Base-by-base conservation (phyloP, 768 basidiomycete species). In the Mycena maculata region DNA sequence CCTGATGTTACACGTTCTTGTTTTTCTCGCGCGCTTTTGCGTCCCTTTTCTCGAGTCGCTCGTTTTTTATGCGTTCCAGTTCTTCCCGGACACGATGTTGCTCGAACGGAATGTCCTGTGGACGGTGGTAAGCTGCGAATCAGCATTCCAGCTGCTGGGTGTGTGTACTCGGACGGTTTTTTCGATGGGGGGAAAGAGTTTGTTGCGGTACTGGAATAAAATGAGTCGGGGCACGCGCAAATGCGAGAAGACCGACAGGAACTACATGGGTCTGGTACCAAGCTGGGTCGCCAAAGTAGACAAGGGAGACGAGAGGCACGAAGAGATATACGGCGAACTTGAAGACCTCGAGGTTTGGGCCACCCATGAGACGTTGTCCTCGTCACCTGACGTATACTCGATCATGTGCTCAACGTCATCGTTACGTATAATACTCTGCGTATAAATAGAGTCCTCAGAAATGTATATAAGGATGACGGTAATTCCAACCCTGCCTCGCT, bases 311-410 rank as follows among this genome's bases (percentile, higher is more conserved):
- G 63, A 96, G 88, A 12, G 94, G 94, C 64, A 94, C 89, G 72
- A 94, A 94, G 61, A 96, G 88, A 77, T 96, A 95, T 20, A 94
- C 79, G 4, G 88, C 88, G 72, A 96, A 96, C 80, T 95, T 95
- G 89, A 95, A 94, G 20, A 95, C 86, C 78, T 96, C 94, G 59
- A 96, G 88, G 76, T 92, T 93, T 38, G 92, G 88, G 13, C 92
- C 90, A 3, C 84, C 92, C 92, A 92, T 80, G 47, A 49, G 71
- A 31, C 25, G 31, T 28, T 44, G 12, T 16, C 12, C 27, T 18
- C 45, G 45, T 5, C n/a, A n/a, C n/a, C n/a, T n/a, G n/a, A n/a
- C n/a, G n/a, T n/a, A n/a, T n/a, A 18, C 30, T 44, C 44, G 50
- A 50, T 20, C 20, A 53, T 42, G 11, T 8, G 25, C 23, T 20